phyloP scores from a whole-genome alignment of 2,329 filamentous ascomycete genomes.

The Fusarium albosuccineum region DNA sequence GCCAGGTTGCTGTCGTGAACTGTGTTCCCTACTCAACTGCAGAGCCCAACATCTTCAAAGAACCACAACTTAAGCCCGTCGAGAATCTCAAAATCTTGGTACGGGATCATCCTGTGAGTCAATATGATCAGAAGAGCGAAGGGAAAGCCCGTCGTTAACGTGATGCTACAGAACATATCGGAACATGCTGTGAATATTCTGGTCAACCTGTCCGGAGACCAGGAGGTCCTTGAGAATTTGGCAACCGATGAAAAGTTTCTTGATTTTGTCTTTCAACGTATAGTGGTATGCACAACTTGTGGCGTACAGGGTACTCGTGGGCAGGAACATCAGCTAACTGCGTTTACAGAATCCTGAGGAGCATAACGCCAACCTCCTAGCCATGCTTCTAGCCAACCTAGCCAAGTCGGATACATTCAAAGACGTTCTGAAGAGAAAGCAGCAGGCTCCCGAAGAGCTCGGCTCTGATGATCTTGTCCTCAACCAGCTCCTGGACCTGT shows the following conservation, averaged over 20 bases:
- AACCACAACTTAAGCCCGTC: slow-evolving; percentile 80
- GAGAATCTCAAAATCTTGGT: slow-evolving; percentile 90
- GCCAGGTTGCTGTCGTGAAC: slow-evolving; percentile 87
- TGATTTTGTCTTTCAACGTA: slow-evolving; percentile 76
- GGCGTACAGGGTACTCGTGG: neutral
- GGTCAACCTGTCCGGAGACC: slow-evolving; percentile 85
- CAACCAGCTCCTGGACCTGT: slow-evolving; percentile 94
- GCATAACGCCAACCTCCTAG: slow-evolving; percentile 83
- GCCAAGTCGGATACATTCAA: slow-evolving; percentile 83
- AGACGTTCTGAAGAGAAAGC: slow-evolving; percentile 75
- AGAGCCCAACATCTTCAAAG: slow-evolving; percentile 87
- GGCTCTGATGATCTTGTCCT: slow-evolving; percentile 80
- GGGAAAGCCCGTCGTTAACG: slow-evolving; percentile 13
- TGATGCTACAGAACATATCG: slow-evolving; percentile 78
- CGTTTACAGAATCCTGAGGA: slow-evolving; percentile 76
- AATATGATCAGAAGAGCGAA: too few relatives aligned
- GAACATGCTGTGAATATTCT: slow-evolving; percentile 93
- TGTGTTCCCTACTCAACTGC: slow-evolving; percentile 83
- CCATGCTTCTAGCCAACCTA: slow-evolving; percentile 95
- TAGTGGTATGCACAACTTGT: slow-evolving; percentile 72
- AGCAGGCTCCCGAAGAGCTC: slow-evolving; percentile 76
- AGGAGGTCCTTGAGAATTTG: slow-evolving; percentile 78
- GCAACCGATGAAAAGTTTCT: slow-evolving; percentile 86
- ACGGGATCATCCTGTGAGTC: slow-evolving; percentile 81
- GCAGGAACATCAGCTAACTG: slow-evolving; percentile 8